Evolutionary conservation across 2,329 filamentous ascomycete species (phyloP).

Genomic region (Cadophora sp.): DNA sequence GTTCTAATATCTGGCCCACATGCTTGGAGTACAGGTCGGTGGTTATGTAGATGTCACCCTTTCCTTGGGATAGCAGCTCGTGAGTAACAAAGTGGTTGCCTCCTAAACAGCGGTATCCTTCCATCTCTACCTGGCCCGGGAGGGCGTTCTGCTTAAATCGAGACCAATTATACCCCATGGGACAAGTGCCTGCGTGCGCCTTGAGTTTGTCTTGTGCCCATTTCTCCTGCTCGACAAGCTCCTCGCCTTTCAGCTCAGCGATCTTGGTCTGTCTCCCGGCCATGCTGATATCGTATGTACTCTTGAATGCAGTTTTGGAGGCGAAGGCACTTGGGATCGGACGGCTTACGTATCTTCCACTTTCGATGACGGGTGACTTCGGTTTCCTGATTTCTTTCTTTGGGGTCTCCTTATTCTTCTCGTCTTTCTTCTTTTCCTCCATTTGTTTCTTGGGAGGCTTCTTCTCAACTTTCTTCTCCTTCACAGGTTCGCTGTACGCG

Average conservation of each 20-base stretch:
- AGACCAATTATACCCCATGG: not conserved
- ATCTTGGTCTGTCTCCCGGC: not conserved
- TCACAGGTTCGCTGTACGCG: not conserved
- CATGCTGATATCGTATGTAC: constrained; percentile 1
- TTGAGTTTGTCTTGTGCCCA: not conserved
- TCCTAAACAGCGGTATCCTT: not conserved
- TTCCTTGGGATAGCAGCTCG: not conserved
- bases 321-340: not conserved
- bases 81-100: not conserved
- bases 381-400: not conserved
- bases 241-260: not conserved
- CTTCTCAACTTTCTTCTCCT: constrained; percentile 6
- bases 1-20: not conserved
- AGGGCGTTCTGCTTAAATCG: not conserved
- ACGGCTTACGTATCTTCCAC: not conserved
- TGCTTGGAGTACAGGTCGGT: not conserved
- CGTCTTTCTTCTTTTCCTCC: not conserved
- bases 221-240: not conserved
- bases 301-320: not conserved
- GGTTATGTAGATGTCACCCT: not conserved
- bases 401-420: not conserved
- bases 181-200: not conserved
- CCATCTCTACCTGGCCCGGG: not conserved
- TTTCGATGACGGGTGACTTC: not conserved
- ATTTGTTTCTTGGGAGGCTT: not conserved